Conservation (phyloP, 176 grass and related monocot species). For the Coix lacrymajobi region DNA sequence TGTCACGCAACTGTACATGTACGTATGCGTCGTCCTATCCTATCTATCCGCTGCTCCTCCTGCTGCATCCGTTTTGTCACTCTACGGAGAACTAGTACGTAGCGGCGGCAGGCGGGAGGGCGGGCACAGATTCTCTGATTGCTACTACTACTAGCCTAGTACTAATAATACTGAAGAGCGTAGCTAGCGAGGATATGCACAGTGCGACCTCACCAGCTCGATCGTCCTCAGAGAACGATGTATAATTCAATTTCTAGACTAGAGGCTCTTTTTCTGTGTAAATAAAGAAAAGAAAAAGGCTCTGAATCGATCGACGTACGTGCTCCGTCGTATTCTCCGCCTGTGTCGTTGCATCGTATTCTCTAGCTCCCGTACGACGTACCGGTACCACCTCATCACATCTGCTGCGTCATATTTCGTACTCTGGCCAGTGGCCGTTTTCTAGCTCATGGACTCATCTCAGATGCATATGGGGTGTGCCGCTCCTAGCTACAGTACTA, state of each 20-base stretch:
- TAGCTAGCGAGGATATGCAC: background rate
- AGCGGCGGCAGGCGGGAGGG: background rate
- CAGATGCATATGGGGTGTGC: background rate
- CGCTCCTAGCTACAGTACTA: too few species aligned
- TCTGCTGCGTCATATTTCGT: background rate
- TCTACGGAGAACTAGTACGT: background rate
- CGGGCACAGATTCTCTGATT: constrained; percentile 29
- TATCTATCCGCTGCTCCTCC: background rate
- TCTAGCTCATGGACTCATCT: background rate
- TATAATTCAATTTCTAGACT: background rate
- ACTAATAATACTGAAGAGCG: background rate
- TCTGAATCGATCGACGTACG: background rate
- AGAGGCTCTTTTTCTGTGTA: background rate
- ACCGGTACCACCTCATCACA: background rate
- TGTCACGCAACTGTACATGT: background rate
- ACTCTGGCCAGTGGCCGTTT: background rate
- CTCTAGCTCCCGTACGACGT: background rate
- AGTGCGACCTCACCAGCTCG: background rate
- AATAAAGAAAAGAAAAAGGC: background rate
- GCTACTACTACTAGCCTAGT: background rate
- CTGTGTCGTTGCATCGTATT: background rate
- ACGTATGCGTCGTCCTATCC: background rate
- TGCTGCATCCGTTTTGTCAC: constrained; percentile 13
- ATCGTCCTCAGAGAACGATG: too few species aligned
- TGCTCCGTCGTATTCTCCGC: background rate